Base-by-base conservation (phyloP, 306 rosid genomes). In the Lablab purpureus region DNA sequence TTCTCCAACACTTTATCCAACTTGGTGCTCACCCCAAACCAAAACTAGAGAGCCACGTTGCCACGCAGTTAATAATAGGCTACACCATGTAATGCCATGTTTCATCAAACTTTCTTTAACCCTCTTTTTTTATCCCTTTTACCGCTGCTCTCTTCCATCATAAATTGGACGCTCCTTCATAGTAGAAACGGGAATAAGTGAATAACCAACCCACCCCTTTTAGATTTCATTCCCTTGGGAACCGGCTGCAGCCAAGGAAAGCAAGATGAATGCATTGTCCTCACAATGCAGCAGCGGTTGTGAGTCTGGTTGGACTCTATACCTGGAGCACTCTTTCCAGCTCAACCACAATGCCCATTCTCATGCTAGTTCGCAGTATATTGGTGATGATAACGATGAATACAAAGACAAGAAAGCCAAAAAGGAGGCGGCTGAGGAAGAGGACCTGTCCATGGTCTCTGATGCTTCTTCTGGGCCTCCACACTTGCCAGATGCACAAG, bases 401-500 rank as follows among this genome's bases (percentile, higher is more conserved):
- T 81, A 77, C 78, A 80, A 73, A 4, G 72, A 78, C 36, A 76
- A 40, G 47, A 23, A 65, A 58, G 23, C 43, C 40, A 58, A 75
- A 62, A 67, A 70, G 43, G 71, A 62, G 25, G 91, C 80, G 0
- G 84, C 68, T 27, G 97, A 67, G 64, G 96, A 88, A 91, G 97
- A 92, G 71, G 98, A 93, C 67, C 87, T 89, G 73, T 95, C 99
- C 13, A 95, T 95, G 98, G 87, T 95, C 78, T 95, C 98, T 80
- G 99, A 95, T 85, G 99, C 99, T 49, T 95, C 99, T 85, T 95
- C 99, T 80, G 98, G 98, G 22, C 98, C 99, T 86, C 96, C 99
- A 22, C 88, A 90, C 87, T 83, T 90, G 66, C 83, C 80, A 43
- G 90, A 91, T 74, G 87, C 75, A 50, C 84, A 80, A 27, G 79